Base-by-base conservation (phyloP, 148 eudicot species). In the Arbutus unedo region DNA sequence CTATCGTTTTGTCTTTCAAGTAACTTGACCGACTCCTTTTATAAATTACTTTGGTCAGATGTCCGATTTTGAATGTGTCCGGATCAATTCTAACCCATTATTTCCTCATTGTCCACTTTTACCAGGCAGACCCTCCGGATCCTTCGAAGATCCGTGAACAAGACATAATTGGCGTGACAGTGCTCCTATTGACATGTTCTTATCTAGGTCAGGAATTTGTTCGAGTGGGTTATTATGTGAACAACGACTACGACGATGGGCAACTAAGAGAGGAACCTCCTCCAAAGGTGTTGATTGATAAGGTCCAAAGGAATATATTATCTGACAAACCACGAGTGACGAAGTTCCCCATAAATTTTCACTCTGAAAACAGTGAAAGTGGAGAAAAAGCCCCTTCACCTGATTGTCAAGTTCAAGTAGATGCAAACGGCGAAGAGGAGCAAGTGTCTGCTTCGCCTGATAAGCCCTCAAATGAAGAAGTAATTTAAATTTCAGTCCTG, bases 1-100 rank as follows among this genome's bases (percentile, higher is more conserved):
- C 83, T 96, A 92, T 71, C 98, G 98, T 47, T 96, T 96, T 89
- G 97, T 96, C 79, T 90, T 96, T 21, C 91, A 93, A 95, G 98
- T 96, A 85, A 76, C 45, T 73, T 48, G 8, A 44, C 31, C 11
- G 18, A 23, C 13, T 5, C n/a, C 16, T 9, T 45, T 6, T 14
- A 78, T 54, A 67, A 21, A 41, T 47, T 31, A 38, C 38, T 62
- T 64, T 4, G 13, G 1, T 9, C 8, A 11, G 8, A 49, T 60
- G 23, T 76, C 19, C 62, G 45, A 31, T 3, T 45, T 50, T 57
- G 56, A 59, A 14, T 74, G 41, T 25, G 18, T 77, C 21, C 23
- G 51, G 8, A 51, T 66, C 8, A 23, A 48, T 38, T 57, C 48
- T 76, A 7, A 74, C 66, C 19, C 55, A 55, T 8, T 66, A 66